Percentiles rank a stretch among this genome's conserved stretches.
These are phyloP conservation scores for Spizellomyces sp. DNA, from an alignment of 192 early-diverging fungal genomes.

Conservation along the genomic window DNA sequence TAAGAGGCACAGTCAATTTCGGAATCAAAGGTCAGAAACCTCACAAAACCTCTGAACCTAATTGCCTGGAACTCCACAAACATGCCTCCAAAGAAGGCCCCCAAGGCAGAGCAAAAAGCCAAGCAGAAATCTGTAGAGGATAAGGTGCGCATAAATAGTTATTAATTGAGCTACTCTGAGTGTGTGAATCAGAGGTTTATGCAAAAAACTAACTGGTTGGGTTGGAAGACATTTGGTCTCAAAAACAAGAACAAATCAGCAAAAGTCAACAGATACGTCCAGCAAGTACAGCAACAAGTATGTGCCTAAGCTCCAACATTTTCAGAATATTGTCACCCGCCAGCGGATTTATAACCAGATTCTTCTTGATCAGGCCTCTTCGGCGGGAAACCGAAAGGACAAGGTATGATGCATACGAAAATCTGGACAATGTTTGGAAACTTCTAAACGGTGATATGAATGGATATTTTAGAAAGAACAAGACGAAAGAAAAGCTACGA, in stretches of 20 bases:
- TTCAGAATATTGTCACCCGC: background rate
- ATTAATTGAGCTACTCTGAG: background rate
- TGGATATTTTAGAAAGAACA: slow-evolving; percentile 57
- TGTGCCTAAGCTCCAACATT: background rate
- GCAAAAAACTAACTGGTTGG: background rate
- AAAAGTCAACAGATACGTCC: slow-evolving; percentile 88
- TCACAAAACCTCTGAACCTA: too few relatives aligned
- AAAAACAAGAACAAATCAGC: slow-evolving; percentile 98
- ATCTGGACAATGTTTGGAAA: background rate
- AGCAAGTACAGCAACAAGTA: slow-evolving; percentile 86
- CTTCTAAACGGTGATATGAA: background rate
- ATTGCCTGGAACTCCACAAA: background rate
- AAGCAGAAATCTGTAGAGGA: slow-evolving; percentile 24
- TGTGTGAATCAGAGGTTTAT: background rate
- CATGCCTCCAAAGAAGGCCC: slow-evolving; percentile 26
- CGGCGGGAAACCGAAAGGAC: slow-evolving; percentile 55
- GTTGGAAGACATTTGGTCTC: slow-evolving; percentile 87
- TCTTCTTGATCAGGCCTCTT: slow-evolving; percentile 11
- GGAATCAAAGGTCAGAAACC: too few relatives aligned
- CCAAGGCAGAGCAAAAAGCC: slow-evolving; percentile 15
- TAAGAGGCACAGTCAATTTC: too few relatives aligned
- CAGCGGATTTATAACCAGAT: background rate
- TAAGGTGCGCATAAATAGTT: background rate
- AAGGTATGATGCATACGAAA: slow-evolving; percentile 24
- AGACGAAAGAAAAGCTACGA: slow-evolving; percentile 64